These are phyloP conservation scores for Xylariomycetidae sp. DNA, from an alignment of 2,329 filamentous ascomycete genomes.

Conservation along the genomic window DNA sequence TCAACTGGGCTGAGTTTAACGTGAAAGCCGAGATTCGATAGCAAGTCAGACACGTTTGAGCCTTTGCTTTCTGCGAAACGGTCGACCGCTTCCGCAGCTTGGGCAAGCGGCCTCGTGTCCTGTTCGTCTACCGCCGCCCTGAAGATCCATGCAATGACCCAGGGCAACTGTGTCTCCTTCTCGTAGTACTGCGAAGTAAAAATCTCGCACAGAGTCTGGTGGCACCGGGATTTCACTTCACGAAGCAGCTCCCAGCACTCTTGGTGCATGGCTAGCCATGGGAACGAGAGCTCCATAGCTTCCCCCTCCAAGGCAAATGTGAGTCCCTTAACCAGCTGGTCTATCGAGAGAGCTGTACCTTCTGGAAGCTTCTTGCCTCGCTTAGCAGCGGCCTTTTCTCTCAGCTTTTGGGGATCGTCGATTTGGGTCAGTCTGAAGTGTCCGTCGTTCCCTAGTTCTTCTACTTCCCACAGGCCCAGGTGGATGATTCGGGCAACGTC, in stretches of 20 bases:
- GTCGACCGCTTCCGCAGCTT: no score
- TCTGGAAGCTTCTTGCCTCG: conserved; percentile 10
- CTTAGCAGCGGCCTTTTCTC: conserved; percentile 8
- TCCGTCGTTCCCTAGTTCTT: conserved; percentile 16
- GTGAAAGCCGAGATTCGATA: no score
- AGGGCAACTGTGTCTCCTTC: conserved; percentile 34
- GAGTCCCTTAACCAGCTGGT: conserved; percentile 28
- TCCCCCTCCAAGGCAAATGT: conserved; percentile 32
- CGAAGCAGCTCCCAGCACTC: conserved; percentile 35
- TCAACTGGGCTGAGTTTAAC: no score
- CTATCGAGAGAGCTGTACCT: conserved; percentile 8
- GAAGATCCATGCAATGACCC: conserved; percentile 36
- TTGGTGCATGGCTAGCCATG: conserved; percentile 37
- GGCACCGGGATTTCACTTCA: conserved; percentile 24
- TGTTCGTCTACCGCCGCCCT: no score
- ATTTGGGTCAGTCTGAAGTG: conserved; percentile 12
- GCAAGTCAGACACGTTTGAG: no score
- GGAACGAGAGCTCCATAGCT: conserved; percentile 31
- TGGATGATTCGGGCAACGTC: conserved; percentile 32
- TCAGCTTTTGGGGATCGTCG: conserved; percentile 12
- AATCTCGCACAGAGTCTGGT: conserved; percentile 25
- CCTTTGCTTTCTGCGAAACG: no score
- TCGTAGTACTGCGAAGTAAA: conserved; percentile 32
- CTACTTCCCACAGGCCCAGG: conserved; percentile 20
- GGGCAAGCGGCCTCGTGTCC: no score